Evolutionary conservation across 2,329 filamentous ascomycete genomes (phyloP), one percentile per base, ranked within the genome.

Genomic region (Pyrenochaeta sp.): DNA sequence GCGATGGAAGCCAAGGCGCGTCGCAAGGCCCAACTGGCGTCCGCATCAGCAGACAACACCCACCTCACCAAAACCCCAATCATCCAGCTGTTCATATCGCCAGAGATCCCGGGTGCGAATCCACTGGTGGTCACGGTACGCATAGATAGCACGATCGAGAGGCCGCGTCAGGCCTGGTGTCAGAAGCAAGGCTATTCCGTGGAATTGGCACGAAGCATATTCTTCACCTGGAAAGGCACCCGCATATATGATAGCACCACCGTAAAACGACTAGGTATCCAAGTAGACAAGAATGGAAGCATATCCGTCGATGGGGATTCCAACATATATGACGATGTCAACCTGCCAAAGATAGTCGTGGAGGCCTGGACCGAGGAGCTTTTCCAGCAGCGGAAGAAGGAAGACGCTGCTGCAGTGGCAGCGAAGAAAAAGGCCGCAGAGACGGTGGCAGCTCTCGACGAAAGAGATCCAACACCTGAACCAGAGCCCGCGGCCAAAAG

Each of bases 201-300:
- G 2, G 74, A 80, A 3, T 66, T 78, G 17, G 71, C 77, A 2
- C 72, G 79, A 4, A 74, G 77, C 1, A 74, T 95, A 13, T 87
- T 94, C 58, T 79, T 97, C 41, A 94, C 89, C 0, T 96, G 89
- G 86, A 86, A 85, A 51, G 81, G 83, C 18, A 83, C 82, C 44
- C 82, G 83, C 46, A 72, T 96, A 3, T 96, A 88, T 65, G 83
- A 88, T 53, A 81, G 82, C n/a, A 89, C 88, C 4, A 92, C 87
- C 6, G 51, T 69, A 15, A 46, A 51, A 15, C 53, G 67, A 3
- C 41, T 70, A n/a, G 69, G 68, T 7, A 80, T 94, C 31, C 72
- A 74, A 19, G 60, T 77, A 3, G 74, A 77, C 39, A 56, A 61
- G 2, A 61, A 71, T 20, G 72, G 77, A 0, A 67, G 58, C 24